phyloP scores from a whole-genome alignment of 202 grass and related monocot genomes.

The Musa balbisiana region DNA sequence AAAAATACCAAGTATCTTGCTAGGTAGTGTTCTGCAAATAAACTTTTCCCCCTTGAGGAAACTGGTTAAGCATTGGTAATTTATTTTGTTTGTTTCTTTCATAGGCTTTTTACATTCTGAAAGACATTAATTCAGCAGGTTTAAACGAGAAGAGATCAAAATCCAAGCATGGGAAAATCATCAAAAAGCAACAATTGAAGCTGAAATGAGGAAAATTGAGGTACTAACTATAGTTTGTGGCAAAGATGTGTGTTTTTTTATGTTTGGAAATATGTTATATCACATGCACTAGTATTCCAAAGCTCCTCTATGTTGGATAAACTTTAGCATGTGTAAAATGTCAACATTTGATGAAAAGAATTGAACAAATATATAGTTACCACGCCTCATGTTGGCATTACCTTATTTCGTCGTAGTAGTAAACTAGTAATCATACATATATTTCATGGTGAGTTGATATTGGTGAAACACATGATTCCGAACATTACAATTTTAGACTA shows the following conservation, averaged over 20 bases:
- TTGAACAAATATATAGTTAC: no score
- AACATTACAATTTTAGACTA: no score
- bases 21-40: conserved; percentile 34
- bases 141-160: conserved; percentile 98
- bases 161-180: conserved; percentile 97
- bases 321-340: no score
- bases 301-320: no score
- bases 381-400: no score
- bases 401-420: no score
- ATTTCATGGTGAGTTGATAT: no score
- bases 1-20: conserved; percentile 87
- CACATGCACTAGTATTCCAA: no score
- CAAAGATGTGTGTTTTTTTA: not conserved
- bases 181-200: conserved; percentile 95
- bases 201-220: conserved; percentile 93
- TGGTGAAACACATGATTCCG: no score
- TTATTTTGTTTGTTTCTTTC: not conserved
- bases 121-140: conserved; percentile 33
- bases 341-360: no score
- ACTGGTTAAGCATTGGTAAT: not conserved
- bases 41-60: not conserved
- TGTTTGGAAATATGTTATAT: no score
- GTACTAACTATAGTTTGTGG: conserved; percentile 11
- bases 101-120: not conserved
- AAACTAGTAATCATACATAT: no score